Conservation (phyloP, 345 rosid genomes). For the Turnera subulata region DNA sequence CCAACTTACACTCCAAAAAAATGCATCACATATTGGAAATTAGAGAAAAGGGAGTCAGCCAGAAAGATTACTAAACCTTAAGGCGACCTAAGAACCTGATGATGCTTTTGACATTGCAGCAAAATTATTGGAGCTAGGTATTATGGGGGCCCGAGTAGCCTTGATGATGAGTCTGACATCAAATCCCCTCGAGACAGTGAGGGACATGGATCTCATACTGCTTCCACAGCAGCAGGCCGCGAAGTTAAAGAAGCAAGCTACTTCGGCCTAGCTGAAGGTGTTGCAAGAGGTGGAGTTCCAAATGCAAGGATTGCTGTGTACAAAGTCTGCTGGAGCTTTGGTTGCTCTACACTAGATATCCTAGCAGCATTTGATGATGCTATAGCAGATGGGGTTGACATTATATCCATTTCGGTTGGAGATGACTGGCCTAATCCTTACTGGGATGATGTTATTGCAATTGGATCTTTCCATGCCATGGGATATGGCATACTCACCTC, state of each 20-base stretch:
- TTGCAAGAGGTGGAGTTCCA: constrained; percentile 36
- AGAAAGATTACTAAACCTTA: no score
- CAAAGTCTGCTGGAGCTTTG: constrained; percentile 34
- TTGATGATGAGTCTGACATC: not conserved
- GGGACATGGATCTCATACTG: constrained; percentile 35
- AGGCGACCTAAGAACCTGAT: not conserved
- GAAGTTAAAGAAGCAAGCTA: constrained; percentile 18
- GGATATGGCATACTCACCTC: constrained; percentile 32
- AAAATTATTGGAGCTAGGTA: constrained; percentile 29
- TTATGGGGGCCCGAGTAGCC: not conserved
- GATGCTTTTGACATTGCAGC: constrained; percentile 7
- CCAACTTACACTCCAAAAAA: no score
- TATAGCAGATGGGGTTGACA: constrained; percentile 36
- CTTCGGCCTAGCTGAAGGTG: constrained; percentile 26
- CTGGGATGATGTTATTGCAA: constrained; percentile 21
- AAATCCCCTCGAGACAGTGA: constrained; percentile 24
- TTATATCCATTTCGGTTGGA: constrained; percentile 27
- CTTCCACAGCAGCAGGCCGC: constrained; percentile 35
- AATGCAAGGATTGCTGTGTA: constrained; percentile 32
- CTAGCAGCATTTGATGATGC: constrained; percentile 47
- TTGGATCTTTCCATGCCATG: constrained; percentile 39
- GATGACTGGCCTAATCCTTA: not conserved
- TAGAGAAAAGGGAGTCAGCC: no score
- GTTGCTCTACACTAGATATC: constrained; percentile 27
- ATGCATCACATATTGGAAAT: no score